Percentiles rank a stretch among this genome's conserved stretches.
phyloP scores from a whole-genome alignment of 345 rosid species.

The Rhodamnia rubescens region DNA sequence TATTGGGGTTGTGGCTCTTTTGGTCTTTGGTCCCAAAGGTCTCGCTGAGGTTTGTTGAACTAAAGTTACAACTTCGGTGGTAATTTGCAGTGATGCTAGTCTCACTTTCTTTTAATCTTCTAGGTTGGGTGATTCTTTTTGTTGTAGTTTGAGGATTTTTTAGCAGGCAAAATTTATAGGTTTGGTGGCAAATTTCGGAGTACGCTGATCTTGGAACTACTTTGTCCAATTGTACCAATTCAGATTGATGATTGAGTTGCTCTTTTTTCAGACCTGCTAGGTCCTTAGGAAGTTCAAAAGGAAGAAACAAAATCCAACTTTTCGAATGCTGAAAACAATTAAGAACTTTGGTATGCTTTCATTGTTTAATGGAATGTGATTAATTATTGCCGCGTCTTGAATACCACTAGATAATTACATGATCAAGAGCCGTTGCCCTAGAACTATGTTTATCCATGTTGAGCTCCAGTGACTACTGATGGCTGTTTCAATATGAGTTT shows the following conservation, averaged over 20 bases:
- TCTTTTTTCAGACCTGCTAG: background rate
- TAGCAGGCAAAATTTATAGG: background rate
- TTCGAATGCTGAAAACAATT: background rate
- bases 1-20: slow-evolving; percentile 93
- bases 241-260: background rate
- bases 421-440: background rate
- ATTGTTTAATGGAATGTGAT: background rate
- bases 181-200: background rate
- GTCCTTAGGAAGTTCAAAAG: background rate
- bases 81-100: background rate
- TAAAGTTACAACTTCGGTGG: background rate
- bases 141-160: background rate
- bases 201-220: background rate
- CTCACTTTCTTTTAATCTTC: background rate
- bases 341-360: background rate
- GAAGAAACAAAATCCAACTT: background rate
- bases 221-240: background rate
- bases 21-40: slow-evolving; percentile 99
- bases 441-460: background rate
- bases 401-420: accelerated
- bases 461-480: background rate
- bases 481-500: background rate
- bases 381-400: accelerated
- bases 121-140: background rate
- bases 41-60: slow-evolving; percentile 74